Evolutionary conservation across 768 basidiomycete species (phyloP).

Genomic region (Auricularia sp.): DNA sequence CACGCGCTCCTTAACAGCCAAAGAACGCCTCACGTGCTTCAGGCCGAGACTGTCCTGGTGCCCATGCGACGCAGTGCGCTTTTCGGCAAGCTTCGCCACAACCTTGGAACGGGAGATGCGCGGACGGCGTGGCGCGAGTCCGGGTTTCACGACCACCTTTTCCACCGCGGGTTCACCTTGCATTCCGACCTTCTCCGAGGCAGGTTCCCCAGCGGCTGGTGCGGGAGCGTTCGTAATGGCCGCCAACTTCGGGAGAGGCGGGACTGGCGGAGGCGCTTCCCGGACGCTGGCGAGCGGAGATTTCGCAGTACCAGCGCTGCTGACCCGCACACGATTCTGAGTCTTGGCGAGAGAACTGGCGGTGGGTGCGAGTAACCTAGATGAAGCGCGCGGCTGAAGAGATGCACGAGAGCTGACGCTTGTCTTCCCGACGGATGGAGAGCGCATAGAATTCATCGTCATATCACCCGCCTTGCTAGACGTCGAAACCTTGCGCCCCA

Average conservation of each 20-base stretch:
- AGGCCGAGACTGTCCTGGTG: background rate
- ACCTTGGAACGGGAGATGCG: slow-evolving; percentile 76
- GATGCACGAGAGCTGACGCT: background rate
- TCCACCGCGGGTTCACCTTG: slow-evolving; percentile 28
- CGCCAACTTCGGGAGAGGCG: slow-evolving; percentile 13
- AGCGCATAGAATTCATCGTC: background rate
- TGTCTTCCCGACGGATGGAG: background rate
- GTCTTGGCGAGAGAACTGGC: slow-evolving; percentile 67
- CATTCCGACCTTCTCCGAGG: slow-evolving; percentile 24
- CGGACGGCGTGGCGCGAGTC: slow-evolving; percentile 44
- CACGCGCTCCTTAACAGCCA: background rate
- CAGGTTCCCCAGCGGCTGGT: slow-evolving; percentile 14
- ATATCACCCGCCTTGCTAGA: background rate
- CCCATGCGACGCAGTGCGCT: slow-evolving; percentile 38
- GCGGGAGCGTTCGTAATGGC: slow-evolving; percentile 27
- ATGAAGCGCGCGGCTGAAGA: slow-evolving; percentile 10
- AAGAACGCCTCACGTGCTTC: background rate
- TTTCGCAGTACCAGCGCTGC: background rate
- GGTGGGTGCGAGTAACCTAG: slow-evolving; percentile 61
- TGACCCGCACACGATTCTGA: slow-evolving; percentile 9
- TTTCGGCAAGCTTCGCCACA: slow-evolving; percentile 64
- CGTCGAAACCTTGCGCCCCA: background rate
- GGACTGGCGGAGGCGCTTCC: background rate
- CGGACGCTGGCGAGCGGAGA: background rate
- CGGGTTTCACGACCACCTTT: slow-evolving; percentile 30